Evolutionary conservation across 768 basidiomycete genomes (phyloP).

Genomic region (Rhodosporidiobolus odoratus): DNA sequence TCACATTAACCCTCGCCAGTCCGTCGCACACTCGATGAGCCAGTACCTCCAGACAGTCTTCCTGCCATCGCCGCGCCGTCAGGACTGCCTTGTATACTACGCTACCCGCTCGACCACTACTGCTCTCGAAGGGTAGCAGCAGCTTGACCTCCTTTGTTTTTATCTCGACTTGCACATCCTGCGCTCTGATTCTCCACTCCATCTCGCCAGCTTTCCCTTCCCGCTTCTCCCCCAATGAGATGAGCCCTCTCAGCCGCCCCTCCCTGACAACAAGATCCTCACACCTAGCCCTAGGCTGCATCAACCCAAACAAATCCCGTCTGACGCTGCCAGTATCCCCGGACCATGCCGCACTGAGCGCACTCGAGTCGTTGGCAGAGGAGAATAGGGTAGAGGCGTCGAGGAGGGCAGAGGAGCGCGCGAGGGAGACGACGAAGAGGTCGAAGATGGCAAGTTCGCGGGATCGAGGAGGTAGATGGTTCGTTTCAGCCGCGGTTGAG

Average conservation of each 20-base stretch:
- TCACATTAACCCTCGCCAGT: too few species aligned
- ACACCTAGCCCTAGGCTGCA: background rate
- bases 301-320: background rate
- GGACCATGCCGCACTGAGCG: background rate
- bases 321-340: background rate
- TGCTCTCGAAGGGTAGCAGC: background rate
- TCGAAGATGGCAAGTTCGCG: conserved; percentile 12
- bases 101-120: background rate
- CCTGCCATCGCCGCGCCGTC: background rate
- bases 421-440: conserved; percentile 2
- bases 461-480: background rate
- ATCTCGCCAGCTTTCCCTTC: background rate
- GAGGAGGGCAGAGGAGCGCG: background rate
- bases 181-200: background rate
- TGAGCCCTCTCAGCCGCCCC: background rate
- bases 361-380: background rate
- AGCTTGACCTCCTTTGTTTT: background rate
- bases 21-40: background rate
- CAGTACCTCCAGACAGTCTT: background rate
- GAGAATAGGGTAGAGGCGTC: background rate
- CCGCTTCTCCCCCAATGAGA: background rate
- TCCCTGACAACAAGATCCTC: background rate
- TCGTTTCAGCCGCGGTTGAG: too few species aligned
- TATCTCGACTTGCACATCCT: background rate
- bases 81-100: background rate